A percentile compares a stretch with the other conserved stretches of the same genome.
These are phyloP conservation scores for Microbotryomycetes sp. DNA, from an alignment of 1,284 basidiomycete species.

Conservation along the genomic window DNA sequence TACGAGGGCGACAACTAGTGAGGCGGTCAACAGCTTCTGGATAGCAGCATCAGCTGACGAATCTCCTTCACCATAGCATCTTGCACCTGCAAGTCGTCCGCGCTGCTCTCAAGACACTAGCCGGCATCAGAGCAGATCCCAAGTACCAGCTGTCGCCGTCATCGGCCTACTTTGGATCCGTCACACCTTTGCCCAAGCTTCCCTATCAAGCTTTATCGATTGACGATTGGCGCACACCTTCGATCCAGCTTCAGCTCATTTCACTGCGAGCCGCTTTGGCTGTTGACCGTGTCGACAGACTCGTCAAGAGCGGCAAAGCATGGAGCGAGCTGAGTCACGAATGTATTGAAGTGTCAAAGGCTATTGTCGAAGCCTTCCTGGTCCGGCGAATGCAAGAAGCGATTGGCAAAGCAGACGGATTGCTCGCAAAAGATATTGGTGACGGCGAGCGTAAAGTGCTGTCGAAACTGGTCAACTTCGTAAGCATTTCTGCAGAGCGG, in stretches of 20 bases:
- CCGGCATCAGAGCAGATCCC: constrained; percentile 36
- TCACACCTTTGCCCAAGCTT: constrained; percentile 40
- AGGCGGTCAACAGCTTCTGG: not conserved
- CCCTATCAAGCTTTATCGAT: not conserved
- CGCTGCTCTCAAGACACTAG: constrained; percentile 57
- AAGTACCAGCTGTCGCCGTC: constrained; percentile 46
- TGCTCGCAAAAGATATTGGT: constrained; percentile 29
- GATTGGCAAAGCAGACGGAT: constrained; percentile 40
- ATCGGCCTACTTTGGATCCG: constrained; percentile 49
- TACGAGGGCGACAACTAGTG: constrained; percentile 67
- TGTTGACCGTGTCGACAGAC: constrained; percentile 48
- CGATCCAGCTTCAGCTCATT: constrained; percentile 8
- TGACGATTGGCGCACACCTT: not conserved
- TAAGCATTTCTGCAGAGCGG: too few species aligned
- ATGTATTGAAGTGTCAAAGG: constrained; percentile 54
- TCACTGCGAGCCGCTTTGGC: constrained; percentile 50
- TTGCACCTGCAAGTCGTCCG: constrained; percentile 64
- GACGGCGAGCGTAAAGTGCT: constrained; percentile 42
- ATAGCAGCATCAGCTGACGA: not conserved
- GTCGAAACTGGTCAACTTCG: constrained; percentile 49
- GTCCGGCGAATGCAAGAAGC: constrained; percentile 51
- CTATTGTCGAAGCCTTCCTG: constrained; percentile 61
- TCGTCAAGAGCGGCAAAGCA: constrained; percentile 39
- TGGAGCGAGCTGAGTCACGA: constrained; percentile 29
- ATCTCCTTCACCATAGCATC: constrained; percentile 40